Evolutionary conservation across 2,329 filamentous ascomycete genomes (phyloP).

Genomic region (Trichoderma brevicompactum): DNA sequence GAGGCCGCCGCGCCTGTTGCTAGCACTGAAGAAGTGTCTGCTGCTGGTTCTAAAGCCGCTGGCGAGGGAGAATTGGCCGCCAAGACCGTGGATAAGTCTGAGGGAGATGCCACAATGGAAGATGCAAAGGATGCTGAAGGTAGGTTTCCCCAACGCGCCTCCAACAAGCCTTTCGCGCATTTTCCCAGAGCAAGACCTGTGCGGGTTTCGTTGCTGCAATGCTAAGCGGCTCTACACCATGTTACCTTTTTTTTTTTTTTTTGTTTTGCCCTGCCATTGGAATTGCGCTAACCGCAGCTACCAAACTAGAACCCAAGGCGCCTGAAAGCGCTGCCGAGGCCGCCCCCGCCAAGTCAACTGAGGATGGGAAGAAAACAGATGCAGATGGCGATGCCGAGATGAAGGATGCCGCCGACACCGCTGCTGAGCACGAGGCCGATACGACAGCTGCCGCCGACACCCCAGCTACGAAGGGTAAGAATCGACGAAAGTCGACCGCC

Average conservation of each 20-base stretch:
- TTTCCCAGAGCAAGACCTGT: not conserved
- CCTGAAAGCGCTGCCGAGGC: slow-evolving; percentile 38
- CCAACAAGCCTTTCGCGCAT: slow-evolving; percentile 25
- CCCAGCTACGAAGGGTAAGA: slow-evolving; percentile 47
- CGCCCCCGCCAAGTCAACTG: slow-evolving; percentile 38
- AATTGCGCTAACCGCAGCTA: slow-evolving; percentile 37
- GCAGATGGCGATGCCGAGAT: slow-evolving; percentile 59
- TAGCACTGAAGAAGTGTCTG: slow-evolving; percentile 40
- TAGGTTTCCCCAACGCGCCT: slow-evolving; percentile 36
- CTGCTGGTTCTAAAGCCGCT: slow-evolving; percentile 34
- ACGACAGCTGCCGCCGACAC: slow-evolving; percentile 38
- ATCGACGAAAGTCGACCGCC: slow-evolving; percentile 74
- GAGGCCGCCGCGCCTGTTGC: slow-evolving; percentile 42
- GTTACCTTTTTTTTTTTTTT: not conserved
- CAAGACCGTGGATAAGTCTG: slow-evolving; percentile 35
- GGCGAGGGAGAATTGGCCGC: slow-evolving; percentile 34
- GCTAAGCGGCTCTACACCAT: not conserved
- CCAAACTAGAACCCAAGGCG: slow-evolving; percentile 37
- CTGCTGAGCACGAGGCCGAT: slow-evolving; percentile 38
- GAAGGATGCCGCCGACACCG: slow-evolving; percentile 43
- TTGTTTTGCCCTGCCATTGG: not conserved
- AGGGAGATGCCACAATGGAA: slow-evolving; percentile 36
- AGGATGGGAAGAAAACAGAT: slow-evolving; percentile 36
- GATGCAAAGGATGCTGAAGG: slow-evolving; percentile 40
- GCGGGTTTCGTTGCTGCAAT: not conserved